Evolutionary conservation across 2,329 filamentous ascomycete species (phyloP), one percentile per base, ranked within the genome.

Genomic region (Pseudodiploospora longispora): DNA sequence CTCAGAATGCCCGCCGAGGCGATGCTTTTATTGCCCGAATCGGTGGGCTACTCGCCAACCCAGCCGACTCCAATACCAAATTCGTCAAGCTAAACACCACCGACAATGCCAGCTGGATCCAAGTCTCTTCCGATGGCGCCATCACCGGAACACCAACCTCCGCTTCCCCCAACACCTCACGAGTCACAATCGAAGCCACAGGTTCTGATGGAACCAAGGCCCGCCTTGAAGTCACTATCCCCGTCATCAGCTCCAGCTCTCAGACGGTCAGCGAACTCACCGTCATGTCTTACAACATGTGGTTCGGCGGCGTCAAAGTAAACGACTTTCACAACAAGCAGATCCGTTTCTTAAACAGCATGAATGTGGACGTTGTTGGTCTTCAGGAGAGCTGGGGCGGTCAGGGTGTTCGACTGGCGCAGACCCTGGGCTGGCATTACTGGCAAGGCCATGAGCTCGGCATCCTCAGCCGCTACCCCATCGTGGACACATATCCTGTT

Each of bases 241-340:
- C 57, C 5, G 58, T 67, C 2, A 47, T 42, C 12, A 42, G 36
- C 3, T 12, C 49, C 2, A 54, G 55, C 7, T 34, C 50, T 1
- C 41, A 49, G 4, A 56, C 67, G 0, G 50, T 68, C 3, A 52
- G 56, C 6, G 41, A 59, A 10, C 50, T 67, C 27, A 52, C 54
- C 10, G 57, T 67, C 6, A 50, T 66, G 33, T 54, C 59, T 4
- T 61, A 54, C 41, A 68, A 68, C 52, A 50, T 68, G 35, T 68
- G 65, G 65, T 52, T 58, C 35, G 63, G 64, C 5, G 66, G 66
- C 28, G 59, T 58, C 1, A 44, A 53, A 5, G 59, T 68, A n/a
- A 58, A 59, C 36, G 48, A 62, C 51, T 66, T 63, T 47, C 63
- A 67, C 42, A 53, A 56, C 32, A 69, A 69, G 53, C 64, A 68